Evolutionary conservation across 352 stramenopile species (phyloP), one percentile per base, ranked within the genome.

Genomic region (Aphanomyces stellatus): DNA sequence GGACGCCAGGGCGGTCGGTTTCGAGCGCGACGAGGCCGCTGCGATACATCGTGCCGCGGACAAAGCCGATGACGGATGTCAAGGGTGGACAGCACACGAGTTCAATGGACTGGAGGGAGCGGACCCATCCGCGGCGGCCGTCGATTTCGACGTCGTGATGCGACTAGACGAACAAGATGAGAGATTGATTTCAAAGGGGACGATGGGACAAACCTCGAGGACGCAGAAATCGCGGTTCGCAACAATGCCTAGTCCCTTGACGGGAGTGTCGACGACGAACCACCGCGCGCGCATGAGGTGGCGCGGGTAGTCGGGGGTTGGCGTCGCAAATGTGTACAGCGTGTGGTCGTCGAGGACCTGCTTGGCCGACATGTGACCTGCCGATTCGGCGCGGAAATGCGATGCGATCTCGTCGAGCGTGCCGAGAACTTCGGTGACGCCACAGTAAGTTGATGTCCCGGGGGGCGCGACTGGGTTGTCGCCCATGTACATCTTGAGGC

Each of bases 261-360:
- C 81, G 0, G 83, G 83, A 10, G 37, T 92, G 62, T 91, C 82
- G 30, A 92, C 73, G 2, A 82, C 83, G 1, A 81, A 88, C 85
- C 85, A 94, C 68, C 91, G 90, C 62, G 89, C 77, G 2, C 72
- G 79, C 11, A 94, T 82, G 53, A 80, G 88, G 62, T 94, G 83
- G 41, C 88, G 86, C 7, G 83, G 83, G 3, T n/a, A 69, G 91
- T 89, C 6, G 87, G 79, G 4, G 53, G 53, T 1, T 78, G n/a
- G 43, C 7, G 8, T 57, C 28, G 5, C 60, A 19, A 93, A 74
- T 15, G 82, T 76, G 37, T 90, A 72, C 27, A 93, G 75, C 41
- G 76, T 91, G 69, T 89, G 82, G 53, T 90, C 78, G 71, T 93
- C 85, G 41, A 93, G 69, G 27, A 91, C 62, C 40, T 57, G 90